A percentile compares a stretch with the other conserved stretches of the same genome.
Evolutionary conservation across 768 basidiomycete genomes (phyloP).

Genomic region (Serendipita sp.): DNA sequence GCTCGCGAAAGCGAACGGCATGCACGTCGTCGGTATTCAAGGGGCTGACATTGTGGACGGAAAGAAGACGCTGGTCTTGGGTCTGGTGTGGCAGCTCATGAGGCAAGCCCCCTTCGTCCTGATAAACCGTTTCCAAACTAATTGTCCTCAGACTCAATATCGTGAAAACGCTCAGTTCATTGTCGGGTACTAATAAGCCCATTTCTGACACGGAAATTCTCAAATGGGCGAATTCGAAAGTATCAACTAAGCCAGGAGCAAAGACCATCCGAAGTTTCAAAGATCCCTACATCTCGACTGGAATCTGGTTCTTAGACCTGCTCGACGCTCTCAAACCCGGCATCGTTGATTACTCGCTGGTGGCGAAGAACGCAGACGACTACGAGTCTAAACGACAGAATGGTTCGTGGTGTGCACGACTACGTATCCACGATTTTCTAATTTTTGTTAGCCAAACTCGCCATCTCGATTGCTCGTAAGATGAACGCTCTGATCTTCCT

Average conservation of each 20-base stretch:
- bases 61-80: constrained; percentile 81
- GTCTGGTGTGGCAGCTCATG: constrained; percentile 97
- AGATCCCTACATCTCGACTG: constrained; percentile 78
- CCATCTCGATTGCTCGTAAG: constrained; percentile 97
- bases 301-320: constrained; percentile 84
- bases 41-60: constrained; percentile 96
- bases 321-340: constrained; percentile 85
- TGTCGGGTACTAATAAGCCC: constrained; percentile 59
- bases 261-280: constrained; percentile 81
- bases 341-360: constrained; percentile 79
- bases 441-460: constrained; percentile 61
- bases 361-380: constrained; percentile 41
- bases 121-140: neutral
- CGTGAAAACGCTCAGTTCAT: constrained; percentile 67
- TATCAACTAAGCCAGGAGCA: constrained; percentile 47
- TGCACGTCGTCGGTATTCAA: constrained; percentile 95
- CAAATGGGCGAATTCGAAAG: constrained; percentile 88
- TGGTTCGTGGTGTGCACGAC: constrained; percentile 34
- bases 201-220: constrained; percentile 88
- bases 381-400: constrained; percentile 89
- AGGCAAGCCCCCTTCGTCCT: constrained; percentile 31
- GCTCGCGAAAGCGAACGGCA: constrained; percentile 77
- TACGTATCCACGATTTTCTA: constrained; percentile 8
- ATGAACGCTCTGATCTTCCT: constrained; percentile 92
- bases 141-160: constrained; percentile 53